Conservation (phyloP, 164 flowering plant species). For the Buxus sempervirens region DNA sequence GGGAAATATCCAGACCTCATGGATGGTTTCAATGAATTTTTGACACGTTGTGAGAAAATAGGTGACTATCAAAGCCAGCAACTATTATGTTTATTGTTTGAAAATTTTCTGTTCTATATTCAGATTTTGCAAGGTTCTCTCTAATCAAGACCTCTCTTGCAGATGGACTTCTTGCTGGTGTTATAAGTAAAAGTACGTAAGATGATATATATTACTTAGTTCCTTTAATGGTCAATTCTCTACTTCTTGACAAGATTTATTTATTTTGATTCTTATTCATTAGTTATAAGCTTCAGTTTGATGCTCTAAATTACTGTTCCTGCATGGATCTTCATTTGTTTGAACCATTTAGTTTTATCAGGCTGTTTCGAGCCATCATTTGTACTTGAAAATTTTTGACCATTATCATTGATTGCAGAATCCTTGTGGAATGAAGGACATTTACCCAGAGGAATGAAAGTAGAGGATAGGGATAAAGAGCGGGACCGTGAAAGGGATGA, state of each 20-base stretch:
- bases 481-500: conserved; percentile 55
- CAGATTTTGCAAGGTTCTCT: conserved; percentile 7
- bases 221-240: neutral
- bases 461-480: conserved; percentile 64
- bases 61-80: conserved; percentile 33
- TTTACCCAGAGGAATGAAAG: conserved; percentile 40
- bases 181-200: conserved; percentile 68
- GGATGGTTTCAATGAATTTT: conserved; percentile 72
- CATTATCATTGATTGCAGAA: conserved; percentile 44
- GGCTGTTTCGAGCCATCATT: neutral
- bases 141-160: conserved; percentile 35
- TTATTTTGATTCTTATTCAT: too few species aligned
- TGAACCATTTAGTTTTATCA: neutral
- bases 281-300: too few species aligned
- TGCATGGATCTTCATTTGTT: neutral
- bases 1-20: conserved; percentile 72
- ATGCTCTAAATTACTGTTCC: neutral
- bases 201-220: conserved; percentile 7
- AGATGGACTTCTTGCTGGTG: conserved; percentile 73
- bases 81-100: neutral
- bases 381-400: too few species aligned
- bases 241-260: too few species aligned
- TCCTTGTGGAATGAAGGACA: conserved; percentile 54
- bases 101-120: conserved; percentile 5
- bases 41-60: conserved; percentile 60